Evolutionary conservation across 1,284 basidiomycete genomes (phyloP).

Genomic region (Fomes fomentarius): DNA sequence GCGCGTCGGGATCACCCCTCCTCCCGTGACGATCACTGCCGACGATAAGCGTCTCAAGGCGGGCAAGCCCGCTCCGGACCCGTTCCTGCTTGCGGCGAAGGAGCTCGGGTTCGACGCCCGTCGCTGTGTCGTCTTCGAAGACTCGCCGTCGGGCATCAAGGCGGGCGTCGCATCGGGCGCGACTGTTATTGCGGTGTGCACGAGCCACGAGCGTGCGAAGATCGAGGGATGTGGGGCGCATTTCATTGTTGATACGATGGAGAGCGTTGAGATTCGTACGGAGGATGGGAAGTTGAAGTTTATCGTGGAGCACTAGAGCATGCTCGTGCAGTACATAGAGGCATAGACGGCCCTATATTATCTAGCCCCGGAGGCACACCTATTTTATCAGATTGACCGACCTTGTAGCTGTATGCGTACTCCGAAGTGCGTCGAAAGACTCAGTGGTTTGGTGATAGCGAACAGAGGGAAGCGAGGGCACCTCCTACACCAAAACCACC

Average conservation of each 20-base stretch:
- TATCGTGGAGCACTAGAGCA: too few species aligned
- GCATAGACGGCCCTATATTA: too few species aligned
- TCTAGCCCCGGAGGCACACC: too few species aligned
- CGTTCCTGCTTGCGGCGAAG: slow-evolving; percentile 74
- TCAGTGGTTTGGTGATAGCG: too few species aligned
- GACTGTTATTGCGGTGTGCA: slow-evolving; percentile 78
- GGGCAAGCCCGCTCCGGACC: slow-evolving; percentile 71
- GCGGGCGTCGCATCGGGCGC: slow-evolving; percentile 75
- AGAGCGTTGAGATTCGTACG: slow-evolving; percentile 48
- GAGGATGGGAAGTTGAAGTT: slow-evolving; percentile 15
- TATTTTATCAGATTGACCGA: too few species aligned
- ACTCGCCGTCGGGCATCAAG: slow-evolving; percentile 73
- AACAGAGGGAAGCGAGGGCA: too few species aligned
- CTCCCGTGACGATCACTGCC: slow-evolving; percentile 75
- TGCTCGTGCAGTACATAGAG: too few species aligned
- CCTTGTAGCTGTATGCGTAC: too few species aligned
- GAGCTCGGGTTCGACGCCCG: slow-evolving; percentile 65
- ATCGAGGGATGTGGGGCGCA: slow-evolving; percentile 69
- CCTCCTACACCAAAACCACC: too few species aligned
- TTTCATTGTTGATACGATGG: slow-evolving; percentile 64
- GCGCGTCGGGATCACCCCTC: slow-evolving; percentile 72
- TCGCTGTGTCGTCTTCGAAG: slow-evolving; percentile 73
- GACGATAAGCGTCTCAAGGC: slow-evolving; percentile 72
- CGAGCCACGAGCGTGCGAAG: slow-evolving; percentile 56
- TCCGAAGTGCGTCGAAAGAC: too few species aligned